Evolutionary conservation across 2,329 filamentous ascomycete genomes (phyloP).

Genomic region (Ophiosphaerella korrae): DNA sequence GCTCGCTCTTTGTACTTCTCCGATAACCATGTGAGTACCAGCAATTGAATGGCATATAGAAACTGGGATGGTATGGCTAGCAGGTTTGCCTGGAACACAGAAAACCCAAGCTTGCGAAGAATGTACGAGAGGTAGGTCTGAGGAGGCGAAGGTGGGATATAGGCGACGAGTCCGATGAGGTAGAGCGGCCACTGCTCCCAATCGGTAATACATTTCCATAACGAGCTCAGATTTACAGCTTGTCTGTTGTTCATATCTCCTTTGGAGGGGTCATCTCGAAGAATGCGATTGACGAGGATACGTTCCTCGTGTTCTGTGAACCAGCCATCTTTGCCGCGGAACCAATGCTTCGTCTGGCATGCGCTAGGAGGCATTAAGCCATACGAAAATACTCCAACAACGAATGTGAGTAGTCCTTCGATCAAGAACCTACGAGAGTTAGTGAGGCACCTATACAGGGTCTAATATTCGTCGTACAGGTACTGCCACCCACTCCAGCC

Average conservation of each 20-base stretch:
- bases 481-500: constrained; percentile 52
- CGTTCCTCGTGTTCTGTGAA: constrained; percentile 64
- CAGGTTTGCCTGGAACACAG: constrained; percentile 66
- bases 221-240: constrained; percentile 21
- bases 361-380: constrained; percentile 59
- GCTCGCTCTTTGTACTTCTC: constrained; percentile 55
- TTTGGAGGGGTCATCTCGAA: constrained; percentile 63
- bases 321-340: constrained; percentile 63
- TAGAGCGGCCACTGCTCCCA: constrained; percentile 43
- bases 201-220: constrained; percentile 33
- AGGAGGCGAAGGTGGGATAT: constrained; percentile 27
- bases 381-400: constrained; percentile 60
- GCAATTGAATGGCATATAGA: constrained; percentile 48
- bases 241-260: constrained; percentile 57
- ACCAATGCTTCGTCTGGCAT: constrained; percentile 60
- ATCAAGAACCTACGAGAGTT: constrained; percentile 51
- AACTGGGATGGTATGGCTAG: constrained; percentile 60
- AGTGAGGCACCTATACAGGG: constrained; percentile 18
- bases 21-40: constrained; percentile 53
- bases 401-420: constrained; percentile 60
- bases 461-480: constrained; percentile 11
- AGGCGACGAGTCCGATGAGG: constrained; percentile 52
- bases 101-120: constrained; percentile 64
- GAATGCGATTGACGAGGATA: constrained; percentile 66
- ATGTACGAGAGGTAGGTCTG: constrained; percentile 58